phyloP scores from a whole-genome alignment of 345 rosid species.

The Ceriops zippeliana region DNA sequence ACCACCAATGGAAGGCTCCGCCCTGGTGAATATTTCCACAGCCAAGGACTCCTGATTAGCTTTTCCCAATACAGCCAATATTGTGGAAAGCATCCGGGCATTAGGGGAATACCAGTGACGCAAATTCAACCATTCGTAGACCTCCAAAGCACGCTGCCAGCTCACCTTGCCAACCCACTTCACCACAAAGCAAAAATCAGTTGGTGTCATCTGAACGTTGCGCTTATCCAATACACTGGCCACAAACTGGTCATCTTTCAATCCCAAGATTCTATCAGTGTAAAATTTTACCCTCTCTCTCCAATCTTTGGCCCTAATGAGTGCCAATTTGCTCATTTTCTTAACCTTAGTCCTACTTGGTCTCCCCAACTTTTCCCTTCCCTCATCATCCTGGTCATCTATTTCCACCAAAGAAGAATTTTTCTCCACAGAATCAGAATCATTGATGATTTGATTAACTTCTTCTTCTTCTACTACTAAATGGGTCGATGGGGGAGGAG shows the following conservation, averaged over 20 bases:
- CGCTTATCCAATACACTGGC: slow-evolving; percentile 74
- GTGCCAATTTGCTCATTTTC: slow-evolving; percentile 80
- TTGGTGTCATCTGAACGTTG: slow-evolving; percentile 83
- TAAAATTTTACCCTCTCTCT: slow-evolving; percentile 67
- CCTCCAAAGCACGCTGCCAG: slow-evolving; percentile 94
- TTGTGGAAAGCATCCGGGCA: slow-evolving; percentile 79
- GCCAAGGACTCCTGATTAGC: slow-evolving; percentile 79
- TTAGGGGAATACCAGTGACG: slow-evolving; percentile 78
- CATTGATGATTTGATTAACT: slow-evolving; percentile 4
- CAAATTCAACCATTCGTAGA: slow-evolving; percentile 91
- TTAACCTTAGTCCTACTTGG: slow-evolving; percentile 56
- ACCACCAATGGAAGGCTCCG: slow-evolving; percentile 53
- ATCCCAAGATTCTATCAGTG: slow-evolving; percentile 56
- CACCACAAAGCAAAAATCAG: slow-evolving; percentile 80
- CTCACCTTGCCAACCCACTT: slow-evolving; percentile 74
- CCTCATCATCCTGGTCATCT: slow-evolving; percentile 13
- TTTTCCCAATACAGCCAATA: slow-evolving; percentile 77
- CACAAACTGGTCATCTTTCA: slow-evolving; percentile 60
- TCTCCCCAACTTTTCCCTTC: slow-evolving; percentile 43
- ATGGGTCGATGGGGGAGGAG: slow-evolving; percentile 23
- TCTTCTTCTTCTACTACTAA: slow-evolving; percentile 17
- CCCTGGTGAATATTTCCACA: slow-evolving; percentile 63
- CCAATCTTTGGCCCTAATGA: slow-evolving; percentile 87
- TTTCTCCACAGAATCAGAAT: slow-evolving; percentile 13
- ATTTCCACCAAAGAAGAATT: slow-evolving; percentile 5